A percentile compares a stretch with the other conserved stretches of the same genome.
These are phyloP conservation scores for Linnemannia zychae DNA, from an alignment of 192 early-diverging fungal genomes.

Conservation along the genomic window DNA sequence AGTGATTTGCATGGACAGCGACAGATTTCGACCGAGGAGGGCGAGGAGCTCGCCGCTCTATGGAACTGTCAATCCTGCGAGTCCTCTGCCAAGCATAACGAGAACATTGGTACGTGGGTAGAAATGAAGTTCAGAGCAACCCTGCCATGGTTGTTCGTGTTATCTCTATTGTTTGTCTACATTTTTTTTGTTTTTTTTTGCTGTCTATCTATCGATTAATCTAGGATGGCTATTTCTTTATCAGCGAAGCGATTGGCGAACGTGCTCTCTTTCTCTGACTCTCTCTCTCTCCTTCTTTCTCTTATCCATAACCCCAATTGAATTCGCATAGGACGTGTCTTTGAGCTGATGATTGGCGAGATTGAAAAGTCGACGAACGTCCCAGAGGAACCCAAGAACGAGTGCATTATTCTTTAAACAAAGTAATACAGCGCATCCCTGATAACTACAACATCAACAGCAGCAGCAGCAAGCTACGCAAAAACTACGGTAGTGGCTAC, in stretches of 20 bases:
- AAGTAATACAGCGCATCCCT: too few species aligned
- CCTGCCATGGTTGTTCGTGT: neutral
- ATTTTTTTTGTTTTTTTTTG: neutral
- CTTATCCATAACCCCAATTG: neutral
- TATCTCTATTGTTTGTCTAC: neutral
- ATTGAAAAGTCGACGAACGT: conserved; percentile 83
- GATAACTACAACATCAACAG: neutral
- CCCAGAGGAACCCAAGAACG: conserved; percentile 66
- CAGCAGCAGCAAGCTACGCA: too few species aligned
- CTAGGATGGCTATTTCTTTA: neutral
- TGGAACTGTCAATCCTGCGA: conserved; percentile 93
- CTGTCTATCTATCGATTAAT: conserved; percentile 4
- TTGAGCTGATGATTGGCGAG: conserved; percentile 86
- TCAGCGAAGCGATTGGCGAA: neutral
- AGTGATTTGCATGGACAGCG: conserved; percentile 84
- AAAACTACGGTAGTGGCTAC: neutral
- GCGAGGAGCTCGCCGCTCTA: conserved; percentile 78
- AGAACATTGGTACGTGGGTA: conserved; percentile 79
- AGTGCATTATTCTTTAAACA: conserved; percentile 65
- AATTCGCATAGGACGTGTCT: conserved; percentile 67
- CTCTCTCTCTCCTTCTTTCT: neutral
- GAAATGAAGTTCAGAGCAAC: neutral
- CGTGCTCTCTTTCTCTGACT: neutral
- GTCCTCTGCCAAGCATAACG: conserved; percentile 92
- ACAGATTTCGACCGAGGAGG: conserved; percentile 86